These are phyloP conservation scores for Pichia sp. DNA, from an alignment of 1,139 yeast species.

Conservation along the genomic window DNA sequence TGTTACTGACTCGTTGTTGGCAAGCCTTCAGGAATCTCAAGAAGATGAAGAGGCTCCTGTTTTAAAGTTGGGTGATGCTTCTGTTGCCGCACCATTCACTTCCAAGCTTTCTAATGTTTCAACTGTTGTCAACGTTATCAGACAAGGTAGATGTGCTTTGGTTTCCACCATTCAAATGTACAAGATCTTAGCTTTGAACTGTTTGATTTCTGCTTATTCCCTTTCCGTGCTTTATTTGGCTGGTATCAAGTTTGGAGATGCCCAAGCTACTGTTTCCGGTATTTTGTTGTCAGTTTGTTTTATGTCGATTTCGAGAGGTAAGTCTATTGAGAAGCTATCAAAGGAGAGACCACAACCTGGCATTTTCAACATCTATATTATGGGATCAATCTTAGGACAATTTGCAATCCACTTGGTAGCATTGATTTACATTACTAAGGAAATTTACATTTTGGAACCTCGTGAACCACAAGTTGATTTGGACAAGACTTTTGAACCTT, in stretches of 20 bases:
- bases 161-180: conserved; percentile 99
- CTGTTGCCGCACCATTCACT: conserved; percentile 99
- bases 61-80: conserved; percentile 94
- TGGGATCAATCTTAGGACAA: conserved; percentile 97
- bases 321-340: conserved; percentile 80
- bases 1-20: conserved; percentile 57
- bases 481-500: conserved; percentile 83
- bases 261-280: conserved; percentile 93
- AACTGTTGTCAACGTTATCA: conserved; percentile 86
- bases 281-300: conserved; percentile 87
- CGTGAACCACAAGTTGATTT: conserved; percentile 83
- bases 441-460: conserved; percentile 84
- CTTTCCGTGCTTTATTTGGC: conserved; percentile 90
- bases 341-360: conserved; percentile 98
- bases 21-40: conserved; percentile 50
- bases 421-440: conserved; percentile 72
- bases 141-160: conserved; percentile 98
- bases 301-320: conserved; percentile 91
- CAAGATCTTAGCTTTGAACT: conserved; percentile 92
- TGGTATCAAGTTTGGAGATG: conserved; percentile 97
- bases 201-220: conserved; percentile 95
- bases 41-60: conserved; percentile 88
- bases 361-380: conserved; percentile 86
- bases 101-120: conserved; percentile 89
- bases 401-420: conserved; percentile 88